Base-by-base conservation (phyloP, 164 flowering plant genomes). In the Aristolochia contorta region DNA sequence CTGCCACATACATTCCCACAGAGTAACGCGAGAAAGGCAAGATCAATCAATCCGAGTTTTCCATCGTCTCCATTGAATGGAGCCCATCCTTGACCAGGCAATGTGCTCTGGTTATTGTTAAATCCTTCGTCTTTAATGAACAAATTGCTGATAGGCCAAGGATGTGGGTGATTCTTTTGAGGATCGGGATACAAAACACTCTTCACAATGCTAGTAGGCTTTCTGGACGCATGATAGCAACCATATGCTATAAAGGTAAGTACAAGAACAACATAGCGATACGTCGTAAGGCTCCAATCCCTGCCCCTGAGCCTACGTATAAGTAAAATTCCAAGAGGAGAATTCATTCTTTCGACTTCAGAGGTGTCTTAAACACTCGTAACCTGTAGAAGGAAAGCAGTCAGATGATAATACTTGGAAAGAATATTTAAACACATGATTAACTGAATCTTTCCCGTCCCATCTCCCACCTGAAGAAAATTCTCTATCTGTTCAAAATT, bases 161-260 rank as follows among this genome's bases (percentile, higher is more conserved):
- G 78, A 47, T 65, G 19, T 16, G 18, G 3, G 41, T 1, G 27
- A 20, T 59, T 25, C 48, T 20, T 55, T 33, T 37, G 46, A 6
- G 80, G 84, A 12, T 81, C 78, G 0, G 94, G 96, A 67, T 82
- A 66, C 58, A 88, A 62, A 7, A 86, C 87, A 65, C 94, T 89
- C 78, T 88, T 88, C 12, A 89, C 96, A 65, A 91, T 86, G 57
- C 97, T 89, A 59, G 81, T 82, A 23, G 96, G 91, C 60, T 91
- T 91, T 65, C 97, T 75, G 1, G 96, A 86, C 45, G 97, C 97
- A 67, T 91, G 97, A 60, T 89, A 91, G 71, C 88, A 73, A 24
- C 90, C 78, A 61, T 91, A 91, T 3, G 97, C 97, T 15, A 91
- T 70, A 63, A 91, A 91, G 10, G 97, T 91, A 23, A 91, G 72